Evolutionary conservation across 2,329 filamentous ascomycete species (phyloP).

Genomic region (Calonectria henricotiae): DNA sequence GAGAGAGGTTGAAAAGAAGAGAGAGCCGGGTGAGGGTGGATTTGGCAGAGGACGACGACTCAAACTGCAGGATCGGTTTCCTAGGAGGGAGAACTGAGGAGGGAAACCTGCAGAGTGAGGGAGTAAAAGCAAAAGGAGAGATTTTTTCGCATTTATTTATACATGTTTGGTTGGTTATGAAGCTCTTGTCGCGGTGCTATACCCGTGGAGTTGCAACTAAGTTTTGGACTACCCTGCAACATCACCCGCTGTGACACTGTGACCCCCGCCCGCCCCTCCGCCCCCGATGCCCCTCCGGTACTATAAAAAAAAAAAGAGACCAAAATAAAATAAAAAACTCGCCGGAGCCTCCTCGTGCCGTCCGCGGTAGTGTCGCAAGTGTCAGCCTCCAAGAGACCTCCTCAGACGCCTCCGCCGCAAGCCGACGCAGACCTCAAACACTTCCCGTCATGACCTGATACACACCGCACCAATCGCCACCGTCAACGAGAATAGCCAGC

Average conservation of each 20-base stretch:
- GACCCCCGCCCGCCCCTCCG: background rate
- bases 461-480: background rate
- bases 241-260: background rate
- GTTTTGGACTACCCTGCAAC: constrained; percentile 18
- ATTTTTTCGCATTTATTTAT: constrained; percentile 25
- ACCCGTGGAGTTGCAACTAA: constrained; percentile 13
- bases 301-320: background rate
- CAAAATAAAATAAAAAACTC: background rate
- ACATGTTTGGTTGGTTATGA: background rate
- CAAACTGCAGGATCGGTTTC: constrained; percentile 44
- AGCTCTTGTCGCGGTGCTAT: background rate
- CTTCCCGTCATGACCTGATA: constrained; percentile 17
- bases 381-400: background rate
- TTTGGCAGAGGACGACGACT: constrained; percentile 37
- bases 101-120: constrained; percentile 38
- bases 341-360: background rate
- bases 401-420: constrained; percentile 23
- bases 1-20: constrained; percentile 27
- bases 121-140: background rate
- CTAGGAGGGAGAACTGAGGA: constrained; percentile 16
- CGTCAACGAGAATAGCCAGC: background rate
- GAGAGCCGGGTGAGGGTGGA: constrained; percentile 23
- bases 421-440: constrained; percentile 24
- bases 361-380: background rate
- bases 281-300: background rate